phyloP scores from a whole-genome alignment of 345 rosid genomes.

The Raphanus sativus region DNA sequence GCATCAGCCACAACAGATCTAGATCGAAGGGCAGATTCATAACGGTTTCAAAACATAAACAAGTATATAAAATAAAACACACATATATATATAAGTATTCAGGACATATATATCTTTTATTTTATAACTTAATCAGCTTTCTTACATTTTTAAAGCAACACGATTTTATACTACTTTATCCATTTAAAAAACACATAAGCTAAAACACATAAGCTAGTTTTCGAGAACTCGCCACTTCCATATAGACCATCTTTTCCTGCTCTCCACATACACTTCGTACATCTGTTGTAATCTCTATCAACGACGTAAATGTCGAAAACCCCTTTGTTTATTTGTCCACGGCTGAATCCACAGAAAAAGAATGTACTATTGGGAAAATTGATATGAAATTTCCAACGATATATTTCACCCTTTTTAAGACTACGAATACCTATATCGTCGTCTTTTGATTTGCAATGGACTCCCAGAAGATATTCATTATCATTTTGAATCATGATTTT shows the following conservation, averaged over 20 bases:
- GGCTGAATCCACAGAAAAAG: background rate
- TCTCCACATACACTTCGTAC: background rate
- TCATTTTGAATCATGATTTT: background rate
- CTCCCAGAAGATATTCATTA: background rate
- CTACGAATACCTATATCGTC: background rate
- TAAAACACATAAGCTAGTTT: background rate
- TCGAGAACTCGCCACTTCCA: background rate
- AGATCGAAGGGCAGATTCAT: background rate
- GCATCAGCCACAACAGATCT: background rate
- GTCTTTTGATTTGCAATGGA: background rate
- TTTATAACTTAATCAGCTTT: too few species aligned
- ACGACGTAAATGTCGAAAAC: background rate
- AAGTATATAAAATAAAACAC: too few species aligned
- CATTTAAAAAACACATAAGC: background rate
- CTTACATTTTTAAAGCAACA: background rate
- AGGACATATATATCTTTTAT: background rate
- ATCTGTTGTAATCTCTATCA: background rate
- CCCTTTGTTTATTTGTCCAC: background rate
- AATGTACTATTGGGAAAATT: background rate
- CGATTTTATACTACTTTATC: background rate
- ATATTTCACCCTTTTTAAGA: background rate
- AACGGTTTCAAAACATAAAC: background rate
- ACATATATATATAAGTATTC: background rate
- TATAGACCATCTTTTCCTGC: background rate
- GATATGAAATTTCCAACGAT: background rate